phyloP scores from a whole-genome alignment of 1,284 basidiomycete species.

The Moesziomyces sp. region DNA sequence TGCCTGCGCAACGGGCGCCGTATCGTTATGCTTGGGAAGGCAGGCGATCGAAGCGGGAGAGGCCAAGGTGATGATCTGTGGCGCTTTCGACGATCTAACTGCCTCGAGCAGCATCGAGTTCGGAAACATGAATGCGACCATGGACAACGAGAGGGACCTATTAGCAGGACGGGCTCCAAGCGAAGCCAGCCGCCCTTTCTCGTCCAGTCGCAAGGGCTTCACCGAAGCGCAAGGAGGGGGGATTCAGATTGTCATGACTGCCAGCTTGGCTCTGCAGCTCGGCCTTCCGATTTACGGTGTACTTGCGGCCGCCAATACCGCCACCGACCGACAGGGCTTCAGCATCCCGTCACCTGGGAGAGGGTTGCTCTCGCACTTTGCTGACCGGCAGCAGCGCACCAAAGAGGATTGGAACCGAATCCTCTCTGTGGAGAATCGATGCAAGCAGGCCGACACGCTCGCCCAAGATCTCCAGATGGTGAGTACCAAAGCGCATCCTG shows the following conservation, averaged over 20 bases:
- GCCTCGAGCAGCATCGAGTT: slow-evolving; percentile 95
- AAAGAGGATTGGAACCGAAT: no score
- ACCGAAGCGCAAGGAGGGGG: slow-evolving; percentile 97
- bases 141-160: slow-evolving; percentile 94
- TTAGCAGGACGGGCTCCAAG: slow-evolving; percentile 95
- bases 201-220: slow-evolving; percentile 78
- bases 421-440: no score
- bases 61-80: slow-evolving; percentile 98
- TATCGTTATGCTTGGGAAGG: slow-evolving; percentile 95
- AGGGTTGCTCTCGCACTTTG: slow-evolving; percentile 48
- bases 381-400: no score
- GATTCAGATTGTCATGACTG: slow-evolving; percentile 97
- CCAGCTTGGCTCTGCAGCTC: slow-evolving; percentile 92
- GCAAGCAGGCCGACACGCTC: no score
- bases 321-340: slow-evolving; percentile 89
- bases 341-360: slow-evolving; percentile 76
- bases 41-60: slow-evolving; percentile 93
- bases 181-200: slow-evolving; percentile 98
- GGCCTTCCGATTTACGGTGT: slow-evolving; percentile 93
- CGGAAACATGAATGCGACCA: slow-evolving; percentile 99
- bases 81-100: slow-evolving; percentile 96
- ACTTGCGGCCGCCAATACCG: slow-evolving; percentile 94
- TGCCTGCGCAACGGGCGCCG: slow-evolving; percentile 95
- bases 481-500: no score
- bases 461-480: no score